Percentiles rank a stretch among this genome's conserved stretches.
Evolutionary conservation across 257 asterid genomes (phyloP).

Genomic region (Ajuga chamaepitys): DNA sequence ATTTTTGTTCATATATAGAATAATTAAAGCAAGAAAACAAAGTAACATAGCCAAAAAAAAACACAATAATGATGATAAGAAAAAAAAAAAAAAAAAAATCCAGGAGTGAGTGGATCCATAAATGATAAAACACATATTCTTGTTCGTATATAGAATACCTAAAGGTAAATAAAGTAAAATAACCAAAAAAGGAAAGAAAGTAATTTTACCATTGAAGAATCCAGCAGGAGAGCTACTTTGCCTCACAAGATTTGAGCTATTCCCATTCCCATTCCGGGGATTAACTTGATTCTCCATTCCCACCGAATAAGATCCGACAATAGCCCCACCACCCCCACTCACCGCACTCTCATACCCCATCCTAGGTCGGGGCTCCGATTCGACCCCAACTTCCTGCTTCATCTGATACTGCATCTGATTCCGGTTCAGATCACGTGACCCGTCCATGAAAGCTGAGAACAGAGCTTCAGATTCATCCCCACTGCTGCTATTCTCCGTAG

Average conservation of each 20-base stretch:
- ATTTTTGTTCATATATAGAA: too few relatives aligned
- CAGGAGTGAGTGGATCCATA: too few relatives aligned
- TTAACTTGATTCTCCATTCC: conserved; percentile 41
- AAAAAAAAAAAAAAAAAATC: background rate
- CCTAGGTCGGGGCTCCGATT: conserved; percentile 31
- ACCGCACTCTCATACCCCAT: conserved; percentile 43
- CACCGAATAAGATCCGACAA: conserved; percentile 48
- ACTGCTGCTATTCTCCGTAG: conserved; percentile 30
- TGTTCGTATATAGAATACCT: too few relatives aligned
- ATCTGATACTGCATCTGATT: conserved; percentile 20
- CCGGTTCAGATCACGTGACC: conserved; percentile 29
- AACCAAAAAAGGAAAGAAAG: background rate
- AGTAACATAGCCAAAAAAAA: background rate
- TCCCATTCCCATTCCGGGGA: conserved; percentile 15
- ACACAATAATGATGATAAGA: background rate
- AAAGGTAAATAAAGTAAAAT: background rate
- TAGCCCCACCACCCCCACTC: conserved; percentile 37
- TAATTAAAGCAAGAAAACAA: too few relatives aligned
- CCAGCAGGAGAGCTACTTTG: conserved; percentile 93
- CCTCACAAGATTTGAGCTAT: conserved; percentile 46
- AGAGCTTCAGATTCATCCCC: conserved; percentile 65
- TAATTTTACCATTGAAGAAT: conserved; percentile 53
- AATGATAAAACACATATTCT: too few relatives aligned
- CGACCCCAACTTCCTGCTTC: conserved; percentile 48
- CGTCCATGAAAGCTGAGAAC: conserved; percentile 43